Conservation (phyloP, 495 filamentous ascomycete genomes). For the Hyphodiscus hymeniophilus region DNA sequence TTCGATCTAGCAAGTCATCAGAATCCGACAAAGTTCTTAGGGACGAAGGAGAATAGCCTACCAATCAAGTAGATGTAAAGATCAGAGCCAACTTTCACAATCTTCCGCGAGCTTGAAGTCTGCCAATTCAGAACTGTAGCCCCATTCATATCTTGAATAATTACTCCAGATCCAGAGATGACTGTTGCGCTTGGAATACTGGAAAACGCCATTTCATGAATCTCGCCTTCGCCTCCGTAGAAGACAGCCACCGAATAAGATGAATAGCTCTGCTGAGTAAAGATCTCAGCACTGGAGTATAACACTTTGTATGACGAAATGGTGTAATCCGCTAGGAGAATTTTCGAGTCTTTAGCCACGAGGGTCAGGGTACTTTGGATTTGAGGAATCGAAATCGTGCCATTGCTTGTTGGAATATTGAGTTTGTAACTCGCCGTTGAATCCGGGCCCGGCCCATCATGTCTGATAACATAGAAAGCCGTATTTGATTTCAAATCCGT, state of each 20-base stretch:
- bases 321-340: slow-evolving; percentile 61
- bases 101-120: neutral
- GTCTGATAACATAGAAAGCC: slow-evolving; percentile 56
- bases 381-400: slow-evolving; percentile 53
- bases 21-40: slow-evolving; percentile 36
- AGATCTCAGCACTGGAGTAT: slow-evolving; percentile 68
- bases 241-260: slow-evolving; percentile 52
- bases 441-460: slow-evolving; percentile 48
- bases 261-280: slow-evolving; percentile 54
- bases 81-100: neutral
- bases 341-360: slow-evolving; percentile 62
- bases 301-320: slow-evolving; percentile 50
- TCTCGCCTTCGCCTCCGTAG: slow-evolving; percentile 59
- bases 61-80: slow-evolving; percentile 27
- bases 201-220: slow-evolving; percentile 56
- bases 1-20: slow-evolving; percentile 45
- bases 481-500: slow-evolving; percentile 36
- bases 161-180: neutral
- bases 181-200: slow-evolving; percentile 32
- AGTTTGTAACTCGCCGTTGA: slow-evolving; percentile 51
- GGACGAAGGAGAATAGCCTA: slow-evolving; percentile 40
- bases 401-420: slow-evolving; percentile 50
- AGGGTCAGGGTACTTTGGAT: slow-evolving; percentile 50
- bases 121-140: neutral
- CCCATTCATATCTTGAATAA: neutral